Evolutionary conservation across 2,329 filamentous ascomycete genomes (phyloP).

Genomic region (Verticillium longisporum): DNA sequence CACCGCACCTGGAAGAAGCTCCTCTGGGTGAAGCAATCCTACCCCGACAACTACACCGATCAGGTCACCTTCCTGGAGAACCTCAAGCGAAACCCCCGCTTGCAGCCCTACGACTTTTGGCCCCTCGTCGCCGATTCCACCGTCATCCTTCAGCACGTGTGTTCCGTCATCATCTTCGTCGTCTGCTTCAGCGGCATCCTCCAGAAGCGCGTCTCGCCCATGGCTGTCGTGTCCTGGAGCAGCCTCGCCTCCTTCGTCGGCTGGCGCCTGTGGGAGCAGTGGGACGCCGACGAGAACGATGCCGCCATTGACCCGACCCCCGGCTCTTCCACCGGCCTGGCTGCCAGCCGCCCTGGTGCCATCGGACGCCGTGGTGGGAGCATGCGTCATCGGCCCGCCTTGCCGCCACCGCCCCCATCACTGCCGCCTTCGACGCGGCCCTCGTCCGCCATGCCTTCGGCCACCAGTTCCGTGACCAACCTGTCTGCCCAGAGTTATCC

Average conservation of each 20-base stretch:
- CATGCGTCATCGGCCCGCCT: conserved; percentile 13
- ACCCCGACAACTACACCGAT: conserved; percentile 98
- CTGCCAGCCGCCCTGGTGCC: neutral
- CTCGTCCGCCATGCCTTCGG: neutral
- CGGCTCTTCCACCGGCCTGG: neutral
- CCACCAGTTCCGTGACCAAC: neutral
- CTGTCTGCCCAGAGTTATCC: conserved; percentile 9
- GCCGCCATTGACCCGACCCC: conserved; percentile 30
- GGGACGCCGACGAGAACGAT: conserved; percentile 68
- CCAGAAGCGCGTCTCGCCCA: conserved; percentile 77
- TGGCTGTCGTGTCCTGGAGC: conserved; percentile 81
- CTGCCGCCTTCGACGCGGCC: neutral
- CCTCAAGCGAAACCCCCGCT: conserved; percentile 85
- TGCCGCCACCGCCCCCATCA: neutral
- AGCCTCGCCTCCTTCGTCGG: conserved; percentile 77
- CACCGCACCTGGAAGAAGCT: conserved; percentile 81
- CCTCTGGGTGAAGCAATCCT: conserved; percentile 95
- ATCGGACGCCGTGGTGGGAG: conserved; percentile 11
- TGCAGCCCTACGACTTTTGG: conserved; percentile 98
- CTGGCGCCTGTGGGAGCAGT: conserved; percentile 88
- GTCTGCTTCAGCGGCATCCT: conserved; percentile 91
- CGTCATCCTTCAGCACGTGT: conserved; percentile 94
- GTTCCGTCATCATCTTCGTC: conserved; percentile 88
- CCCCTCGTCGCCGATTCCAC: conserved; percentile 90
- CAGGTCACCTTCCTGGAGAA: conserved; percentile 95